Evolutionary conservation across 2,329 filamentous ascomycete genomes (phyloP), one percentile per base, ranked within the genome.

Genomic region (Cyphellophora attinorum): DNA sequence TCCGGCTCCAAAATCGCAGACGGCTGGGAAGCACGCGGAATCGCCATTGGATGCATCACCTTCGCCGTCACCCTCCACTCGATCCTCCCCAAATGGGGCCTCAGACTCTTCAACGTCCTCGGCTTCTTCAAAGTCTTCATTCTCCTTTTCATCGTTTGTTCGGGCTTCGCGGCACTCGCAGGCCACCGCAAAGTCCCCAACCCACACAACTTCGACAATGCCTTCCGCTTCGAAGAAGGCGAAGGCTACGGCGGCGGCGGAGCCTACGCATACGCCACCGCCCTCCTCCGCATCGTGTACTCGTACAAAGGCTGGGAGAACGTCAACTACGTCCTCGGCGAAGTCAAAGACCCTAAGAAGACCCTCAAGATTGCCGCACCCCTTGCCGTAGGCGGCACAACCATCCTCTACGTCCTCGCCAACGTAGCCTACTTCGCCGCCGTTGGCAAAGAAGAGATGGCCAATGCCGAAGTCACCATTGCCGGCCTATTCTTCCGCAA

Each of bases 351-450:
- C 45, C 73, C 72, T 0, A 62, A 68, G 11, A 65, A 62, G 17
- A 77, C 74, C 0, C 59, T 78, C 35, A 70, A 68, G 45, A 60
- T 72, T 27, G 72, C 72, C 1, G 70, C 69, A 0, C 70, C 72
- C 0, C 43, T 70, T 3, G 73, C 70, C 1, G 62, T 77, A 5
- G 54, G 56, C n/a, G 59, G 67, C 6, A 67, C 72, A 11, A 65
- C 67, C 0, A 50, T 72, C n/a, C 53, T 70, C 1, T 79, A 77
- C 50, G 61, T 75, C 11, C 53, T 79, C 1, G 71, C 66, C 40
- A 78, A 78, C 36, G 57, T 79, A 16, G 74, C 74, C 0, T 79
- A 76, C 51, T 76, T 78, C 41, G 61, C 72, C 0, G 70, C 69
- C 1, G 66, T 75, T 0, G 61, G 67, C 2, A 73, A 72, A 38